phyloP scores from a whole-genome alignment of 371 early-diverging fungal species.

The Rhizopus arrhizus region DNA sequence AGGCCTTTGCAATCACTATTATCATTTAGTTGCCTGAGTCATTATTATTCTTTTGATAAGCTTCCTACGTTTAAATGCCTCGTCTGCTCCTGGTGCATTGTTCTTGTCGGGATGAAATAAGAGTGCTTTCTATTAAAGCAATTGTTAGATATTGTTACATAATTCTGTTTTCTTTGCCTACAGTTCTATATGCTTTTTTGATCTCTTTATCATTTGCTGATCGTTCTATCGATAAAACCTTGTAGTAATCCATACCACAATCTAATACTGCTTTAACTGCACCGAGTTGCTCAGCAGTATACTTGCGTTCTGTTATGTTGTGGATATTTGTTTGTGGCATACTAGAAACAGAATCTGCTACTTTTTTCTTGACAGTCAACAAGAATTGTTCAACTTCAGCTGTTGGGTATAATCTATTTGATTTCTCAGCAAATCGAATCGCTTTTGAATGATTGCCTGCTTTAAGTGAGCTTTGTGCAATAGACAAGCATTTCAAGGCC shows the following conservation, averaged over 20 bases:
- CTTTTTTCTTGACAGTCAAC: constrained; percentile 10
- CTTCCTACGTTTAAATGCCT: constrained; percentile 86
- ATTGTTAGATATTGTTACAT: not conserved
- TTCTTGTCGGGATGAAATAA: constrained; percentile 99
- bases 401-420: constrained; percentile 77
- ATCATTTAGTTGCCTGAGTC: not conserved
- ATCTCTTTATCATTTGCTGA: constrained; percentile 84
- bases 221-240: constrained; percentile 84
- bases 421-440: constrained; percentile 81
- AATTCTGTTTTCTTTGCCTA: constrained; percentile 27
- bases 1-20: constrained; percentile 85
- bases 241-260: constrained; percentile 83
- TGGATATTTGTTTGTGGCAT: constrained; percentile 5
- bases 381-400: constrained; percentile 65
- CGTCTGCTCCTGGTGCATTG: constrained; percentile 93
- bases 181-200: constrained; percentile 96
- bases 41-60: not conserved
- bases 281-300: constrained; percentile 76
- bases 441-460: constrained; percentile 71
- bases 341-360: not conserved
- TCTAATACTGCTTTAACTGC: constrained; percentile 79
- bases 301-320: constrained; percentile 52
- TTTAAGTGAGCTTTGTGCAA: constrained; percentile 71
- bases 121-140: constrained; percentile 76
- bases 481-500: constrained; percentile 75